Conservation (phyloP, 768 basidiomycete species). For the Leucocoprinus birnbaumii region DNA sequence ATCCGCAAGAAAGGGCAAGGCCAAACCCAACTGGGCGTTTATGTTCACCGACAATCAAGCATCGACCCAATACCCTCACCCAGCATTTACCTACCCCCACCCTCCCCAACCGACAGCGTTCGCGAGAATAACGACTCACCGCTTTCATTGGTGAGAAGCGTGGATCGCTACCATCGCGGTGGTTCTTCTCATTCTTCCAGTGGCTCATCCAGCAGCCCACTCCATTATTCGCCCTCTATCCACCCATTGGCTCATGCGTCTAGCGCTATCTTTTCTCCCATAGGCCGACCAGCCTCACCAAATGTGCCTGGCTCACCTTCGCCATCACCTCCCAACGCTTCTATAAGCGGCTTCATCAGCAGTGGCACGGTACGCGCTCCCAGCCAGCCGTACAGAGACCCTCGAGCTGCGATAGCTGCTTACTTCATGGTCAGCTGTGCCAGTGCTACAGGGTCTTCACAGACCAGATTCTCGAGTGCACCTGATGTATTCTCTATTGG, state of each 20-base stretch:
- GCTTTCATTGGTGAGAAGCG: not conserved
- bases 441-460: conserved; percentile 74
- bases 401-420: conserved; percentile 65
- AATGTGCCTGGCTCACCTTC: conserved; percentile 15
- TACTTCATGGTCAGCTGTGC: conserved; percentile 86
- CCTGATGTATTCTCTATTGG: conserved; percentile 83
- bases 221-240: conserved; percentile 45
- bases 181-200: conserved; percentile 8
- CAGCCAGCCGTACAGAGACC: conserved; percentile 72
- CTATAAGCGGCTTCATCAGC: conserved; percentile 2
- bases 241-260: conserved; percentile 41
- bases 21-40: conserved; percentile 76
- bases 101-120: conserved; percentile 4
- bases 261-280: conserved; percentile 29
- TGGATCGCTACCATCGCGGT: conserved; percentile 7
- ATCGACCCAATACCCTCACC: conserved; percentile 75
- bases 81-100: conserved; percentile 45
- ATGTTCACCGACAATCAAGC: conserved; percentile 82
- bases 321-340: conserved; percentile 19
- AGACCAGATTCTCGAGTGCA: conserved; percentile 81
- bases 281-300: conserved; percentile 22
- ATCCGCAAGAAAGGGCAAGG: conserved; percentile 68
- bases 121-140: not conserved
- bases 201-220: conserved; percentile 20
- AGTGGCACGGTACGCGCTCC: conserved; percentile 33